Percentiles rank a stretch among this genome's conserved stretches.
Evolutionary conservation across 352 stramenopile species (phyloP).

Genomic region (Halophytophthora polymorphica): DNA sequence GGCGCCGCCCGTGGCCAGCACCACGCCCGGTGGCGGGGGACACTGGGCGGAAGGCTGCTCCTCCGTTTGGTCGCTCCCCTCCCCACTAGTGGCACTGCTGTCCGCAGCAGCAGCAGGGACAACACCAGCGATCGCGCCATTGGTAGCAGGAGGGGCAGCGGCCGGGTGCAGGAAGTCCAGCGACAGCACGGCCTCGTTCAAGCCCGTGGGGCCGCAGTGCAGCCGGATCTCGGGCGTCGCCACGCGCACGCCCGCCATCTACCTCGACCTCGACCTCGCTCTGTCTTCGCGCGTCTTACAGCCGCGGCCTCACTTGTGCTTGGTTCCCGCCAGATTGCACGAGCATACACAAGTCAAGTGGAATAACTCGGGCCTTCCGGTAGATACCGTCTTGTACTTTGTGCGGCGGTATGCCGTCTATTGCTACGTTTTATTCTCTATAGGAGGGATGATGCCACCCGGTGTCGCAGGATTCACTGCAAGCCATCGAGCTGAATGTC

Average conservation of each 20-base stretch:
- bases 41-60: background rate
- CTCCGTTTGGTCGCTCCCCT: background rate
- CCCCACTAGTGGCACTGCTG: no score
- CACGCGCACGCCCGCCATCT: conserved; percentile 39
- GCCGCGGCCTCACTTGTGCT: background rate
- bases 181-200: conserved; percentile 87
- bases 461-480: no score
- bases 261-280: background rate
- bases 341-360: no score
- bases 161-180: conserved; percentile 64
- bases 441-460: no score
- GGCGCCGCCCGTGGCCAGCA: conserved; percentile 79
- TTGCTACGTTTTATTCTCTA: no score
- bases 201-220: conserved; percentile 80
- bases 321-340: background rate
- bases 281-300: conserved; percentile 1
- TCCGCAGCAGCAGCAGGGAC: no score
- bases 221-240: conserved; percentile 83
- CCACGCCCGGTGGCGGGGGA: conserved; percentile 4
- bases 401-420: no score
- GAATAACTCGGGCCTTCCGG: no score
- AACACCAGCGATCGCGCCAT: background rate
- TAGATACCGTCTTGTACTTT: no score
- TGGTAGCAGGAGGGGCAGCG: background rate
- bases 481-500: no score